Conservation (phyloP, 768 basidiomycete genomes). For the Artomyces pyxidatus region DNA sequence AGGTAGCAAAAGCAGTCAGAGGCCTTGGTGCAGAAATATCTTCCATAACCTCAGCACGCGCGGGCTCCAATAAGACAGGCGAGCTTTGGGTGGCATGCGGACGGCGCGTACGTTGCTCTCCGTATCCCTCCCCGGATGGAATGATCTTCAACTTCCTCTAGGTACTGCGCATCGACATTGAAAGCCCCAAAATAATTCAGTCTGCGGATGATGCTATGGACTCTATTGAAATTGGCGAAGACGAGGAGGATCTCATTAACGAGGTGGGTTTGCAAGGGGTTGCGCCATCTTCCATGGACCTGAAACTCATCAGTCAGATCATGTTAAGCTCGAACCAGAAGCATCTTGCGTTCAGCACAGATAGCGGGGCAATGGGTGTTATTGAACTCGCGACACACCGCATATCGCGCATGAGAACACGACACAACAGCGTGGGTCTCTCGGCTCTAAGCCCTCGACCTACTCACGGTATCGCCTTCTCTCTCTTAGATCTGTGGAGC, state of each 20-base stretch:
- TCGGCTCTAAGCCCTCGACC: too few relatives aligned
- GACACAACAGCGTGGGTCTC: slow-evolving; percentile 52
- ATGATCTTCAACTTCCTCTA: slow-evolving; percentile 7
- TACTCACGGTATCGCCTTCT: too few relatives aligned
- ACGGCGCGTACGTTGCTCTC: slow-evolving; percentile 33
- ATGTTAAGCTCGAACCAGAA: slow-evolving; percentile 45
- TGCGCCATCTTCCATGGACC: too few relatives aligned
- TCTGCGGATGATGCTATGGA: slow-evolving; percentile 39
- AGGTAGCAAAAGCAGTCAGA: slow-evolving; percentile 13
- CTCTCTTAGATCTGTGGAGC: slow-evolving; percentile 67
- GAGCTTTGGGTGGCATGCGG: slow-evolving; percentile 65
- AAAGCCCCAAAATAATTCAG: slow-evolving; percentile 45
- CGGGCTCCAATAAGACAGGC: slow-evolving; percentile 24
- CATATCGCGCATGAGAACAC: slow-evolving; percentile 49
- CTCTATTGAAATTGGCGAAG: slow-evolving; percentile 38
- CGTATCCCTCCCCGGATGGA: neutral
- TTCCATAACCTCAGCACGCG: slow-evolving; percentile 43
- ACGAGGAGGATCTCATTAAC: slow-evolving; percentile 54
- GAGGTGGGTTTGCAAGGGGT: slow-evolving; percentile 53
- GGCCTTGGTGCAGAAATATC: slow-evolving; percentile 46
- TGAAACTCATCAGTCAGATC: slow-evolving; percentile 48
- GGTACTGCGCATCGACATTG: slow-evolving; percentile 37
- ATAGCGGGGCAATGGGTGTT: slow-evolving; percentile 61
- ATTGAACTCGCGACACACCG: slow-evolving; percentile 45
- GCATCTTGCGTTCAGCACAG: slow-evolving; percentile 58